A percentile compares a stretch with the other conserved stretches of the same genome.
These are phyloP conservation scores for Fusarium sp. DNA, from an alignment of 2,329 filamentous ascomycete genomes.

Conservation along the genomic window DNA sequence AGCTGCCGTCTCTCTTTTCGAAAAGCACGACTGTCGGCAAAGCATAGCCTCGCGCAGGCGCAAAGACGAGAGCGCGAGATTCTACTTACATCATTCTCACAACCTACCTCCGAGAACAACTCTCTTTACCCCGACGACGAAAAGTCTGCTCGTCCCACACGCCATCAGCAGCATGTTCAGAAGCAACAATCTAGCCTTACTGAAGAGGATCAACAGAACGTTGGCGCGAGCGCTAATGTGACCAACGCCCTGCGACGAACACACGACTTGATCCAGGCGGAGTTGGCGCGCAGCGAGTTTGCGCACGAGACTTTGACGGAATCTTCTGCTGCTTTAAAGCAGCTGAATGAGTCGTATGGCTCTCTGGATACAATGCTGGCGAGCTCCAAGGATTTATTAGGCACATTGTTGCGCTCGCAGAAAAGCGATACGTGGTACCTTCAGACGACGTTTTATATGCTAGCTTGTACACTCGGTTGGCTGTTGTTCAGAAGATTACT, in stretches of 20 bases:
- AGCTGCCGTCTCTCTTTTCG: constrained; percentile 77
- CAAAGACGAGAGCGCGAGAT: constrained; percentile 81
- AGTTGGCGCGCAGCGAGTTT: constrained; percentile 88
- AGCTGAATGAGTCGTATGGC: constrained; percentile 84
- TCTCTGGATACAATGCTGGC: constrained; percentile 81
- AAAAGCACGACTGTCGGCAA: constrained; percentile 83
- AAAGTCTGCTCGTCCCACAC: constrained; percentile 39
- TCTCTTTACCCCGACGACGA: constrained; percentile 46
- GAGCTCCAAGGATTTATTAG: constrained; percentile 79
- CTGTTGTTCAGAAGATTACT: constrained; percentile 85
- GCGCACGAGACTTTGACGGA: constrained; percentile 89
- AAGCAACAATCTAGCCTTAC: constrained; percentile 56
- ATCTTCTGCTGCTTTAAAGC: constrained; percentile 83
- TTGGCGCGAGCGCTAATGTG: constrained; percentile 83
- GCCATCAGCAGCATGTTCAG: constrained; percentile 42
- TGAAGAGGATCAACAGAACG: constrained; percentile 77
- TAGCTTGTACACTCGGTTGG: constrained; percentile 83
- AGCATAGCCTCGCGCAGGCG: constrained; percentile 77
- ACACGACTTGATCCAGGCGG: constrained; percentile 85
- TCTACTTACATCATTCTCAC: constrained; percentile 74
- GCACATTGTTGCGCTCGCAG: constrained; percentile 83
- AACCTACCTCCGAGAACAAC: constrained; percentile 53
- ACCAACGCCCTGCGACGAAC: constrained; percentile 86
- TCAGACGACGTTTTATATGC: constrained; percentile 86
- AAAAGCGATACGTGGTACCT: constrained; percentile 99